Evolutionary conservation across 2,329 filamentous ascomycete species (phyloP), one percentile per base, ranked within the genome.

Genomic region (Trichoderma sp.): DNA sequence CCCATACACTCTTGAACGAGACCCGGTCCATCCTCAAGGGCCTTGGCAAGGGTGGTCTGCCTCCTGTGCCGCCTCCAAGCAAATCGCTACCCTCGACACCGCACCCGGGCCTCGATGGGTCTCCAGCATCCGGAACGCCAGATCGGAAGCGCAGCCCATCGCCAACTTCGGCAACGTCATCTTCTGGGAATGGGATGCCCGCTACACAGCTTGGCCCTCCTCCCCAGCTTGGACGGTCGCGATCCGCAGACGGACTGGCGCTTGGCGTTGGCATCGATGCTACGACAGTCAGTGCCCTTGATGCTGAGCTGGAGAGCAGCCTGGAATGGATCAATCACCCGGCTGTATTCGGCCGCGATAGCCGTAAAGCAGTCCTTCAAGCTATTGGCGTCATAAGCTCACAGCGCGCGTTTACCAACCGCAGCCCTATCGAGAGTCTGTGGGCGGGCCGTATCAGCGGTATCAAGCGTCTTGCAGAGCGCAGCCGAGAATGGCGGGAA

Each of bases 321-420:
- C 83, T 99, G 19, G 96, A 99, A 81, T 99, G 96, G 96, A 98
- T 99, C 80, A 94, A 92, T 77, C 96, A 99, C 76, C 96, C 96
- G 1, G 94, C 94, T 2, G 93, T 98, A 2, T 99, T 99, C 78
- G 91, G 92, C 10, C 89, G 96, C 47, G 96, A 99, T 78, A 96
- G 92, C 69, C 90, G 96, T 75, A 99, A 99, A 83, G 93, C 95
- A 5, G 94, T 99, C 2, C 85, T 99, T 29, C 96, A 99, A 79
- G 93, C 94, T 19, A 98, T 99, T 73, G 95, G 96, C 7, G 94
- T 98, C 71, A 97, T 99, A 74, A 96, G 92, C 76, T 96, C 92
- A 7, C 96, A 99, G 81, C 88, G 96, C 58, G 94, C 92, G 13
- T 97, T 95, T 78, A 98, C 96, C 0, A 97, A 95, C 86, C 89